Evolutionary conservation across 345 rosid species (phyloP).

Genomic region (Brassica nigra): DNA sequence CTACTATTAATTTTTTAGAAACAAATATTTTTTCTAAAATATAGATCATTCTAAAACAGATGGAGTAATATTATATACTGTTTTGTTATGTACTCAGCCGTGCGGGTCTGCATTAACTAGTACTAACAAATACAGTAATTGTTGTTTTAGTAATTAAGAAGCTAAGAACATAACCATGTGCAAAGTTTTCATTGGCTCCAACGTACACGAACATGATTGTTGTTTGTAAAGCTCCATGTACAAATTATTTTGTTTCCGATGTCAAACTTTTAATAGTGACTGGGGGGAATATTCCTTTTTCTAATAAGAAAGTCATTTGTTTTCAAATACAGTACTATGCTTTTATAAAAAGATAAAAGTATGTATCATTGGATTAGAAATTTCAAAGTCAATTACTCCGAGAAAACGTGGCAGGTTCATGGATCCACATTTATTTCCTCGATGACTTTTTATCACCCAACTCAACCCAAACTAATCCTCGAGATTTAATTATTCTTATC

Average conservation of each 20-base stretch:
- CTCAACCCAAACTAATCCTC: background rate
- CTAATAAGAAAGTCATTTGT: background rate
- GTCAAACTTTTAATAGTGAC: background rate
- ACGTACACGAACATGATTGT: background rate
- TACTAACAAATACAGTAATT: background rate
- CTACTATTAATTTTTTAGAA: no score
- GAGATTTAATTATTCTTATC: background rate
- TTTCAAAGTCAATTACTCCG: slow-evolving; percentile 12
- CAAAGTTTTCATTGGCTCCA: slow-evolving; percentile 12
- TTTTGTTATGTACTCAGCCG: background rate
- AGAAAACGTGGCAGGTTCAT: slow-evolving; percentile 18
- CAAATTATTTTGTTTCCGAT: background rate
- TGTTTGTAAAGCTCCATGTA: background rate
- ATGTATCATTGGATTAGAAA: background rate
- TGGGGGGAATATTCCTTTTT: background rate
- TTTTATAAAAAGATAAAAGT: background rate
- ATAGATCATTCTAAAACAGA: no score
- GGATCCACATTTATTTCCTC: slow-evolving; percentile 8
- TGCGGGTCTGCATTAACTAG: background rate
- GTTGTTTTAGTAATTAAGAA: background rate
- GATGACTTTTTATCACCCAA: background rate
- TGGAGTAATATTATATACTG: background rate
- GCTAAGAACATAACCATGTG: background rate
- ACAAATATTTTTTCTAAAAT: no score
- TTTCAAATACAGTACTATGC: background rate